These are phyloP conservation scores for Carnegiea gigantea DNA, from an alignment of 179 eudicot genomes.

Conservation along the genomic window DNA sequence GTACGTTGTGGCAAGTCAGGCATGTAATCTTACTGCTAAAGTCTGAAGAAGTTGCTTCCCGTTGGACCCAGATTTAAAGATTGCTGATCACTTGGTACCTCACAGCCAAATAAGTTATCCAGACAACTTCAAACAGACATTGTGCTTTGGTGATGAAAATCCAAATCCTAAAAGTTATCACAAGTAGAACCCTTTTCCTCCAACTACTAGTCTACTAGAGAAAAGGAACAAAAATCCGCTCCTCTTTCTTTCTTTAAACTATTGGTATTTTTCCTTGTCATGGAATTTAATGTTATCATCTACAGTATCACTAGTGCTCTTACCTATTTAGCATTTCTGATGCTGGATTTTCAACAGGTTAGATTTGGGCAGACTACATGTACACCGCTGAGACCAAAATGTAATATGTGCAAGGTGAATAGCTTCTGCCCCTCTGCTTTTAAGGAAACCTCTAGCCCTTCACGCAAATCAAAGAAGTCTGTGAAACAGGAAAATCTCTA, in stretches of 20 bases:
- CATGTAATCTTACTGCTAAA: too few species aligned
- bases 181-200: too few species aligned
- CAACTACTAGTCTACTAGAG: too few species aligned
- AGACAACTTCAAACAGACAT: too few species aligned
- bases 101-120: too few species aligned
- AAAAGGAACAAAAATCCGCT: too few species aligned
- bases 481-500: constrained; percentile 3
- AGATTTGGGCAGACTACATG: constrained; percentile 94
- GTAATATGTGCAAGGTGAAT: constrained; percentile 57
- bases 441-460: constrained; percentile 56
- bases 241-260: neutral
- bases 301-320: neutral
- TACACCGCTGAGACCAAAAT: constrained; percentile 71
- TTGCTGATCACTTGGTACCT: neutral
- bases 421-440: constrained; percentile 83
- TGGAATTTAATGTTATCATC: neutral
- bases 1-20: too few species aligned
- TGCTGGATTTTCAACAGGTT: constrained; percentile 46
- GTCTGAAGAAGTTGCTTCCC: too few species aligned
- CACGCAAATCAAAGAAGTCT: constrained; percentile 53
- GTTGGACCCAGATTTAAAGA: neutral
- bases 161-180: too few species aligned
- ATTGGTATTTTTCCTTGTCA: neutral
- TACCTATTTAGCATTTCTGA: neutral
- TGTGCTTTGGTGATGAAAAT: too few species aligned